phyloP scores from a whole-genome alignment of 495 filamentous ascomycete species.

The Podospora comata region DNA sequence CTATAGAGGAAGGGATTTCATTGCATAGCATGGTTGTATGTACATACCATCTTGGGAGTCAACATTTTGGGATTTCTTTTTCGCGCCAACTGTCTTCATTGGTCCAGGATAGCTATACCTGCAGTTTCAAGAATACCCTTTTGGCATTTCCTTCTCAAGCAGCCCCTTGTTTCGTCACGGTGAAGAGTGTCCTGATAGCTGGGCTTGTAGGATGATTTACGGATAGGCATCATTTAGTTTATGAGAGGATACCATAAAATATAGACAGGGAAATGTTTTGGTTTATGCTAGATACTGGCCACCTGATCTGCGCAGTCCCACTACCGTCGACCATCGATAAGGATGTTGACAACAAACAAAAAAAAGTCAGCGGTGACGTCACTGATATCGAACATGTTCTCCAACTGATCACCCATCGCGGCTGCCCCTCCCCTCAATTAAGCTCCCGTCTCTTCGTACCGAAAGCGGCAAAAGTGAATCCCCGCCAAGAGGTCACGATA shows the following conservation, averaged over 20 bases:
- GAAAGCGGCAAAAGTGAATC: not conserved
- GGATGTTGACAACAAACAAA: too few species aligned
- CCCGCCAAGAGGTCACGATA: not conserved
- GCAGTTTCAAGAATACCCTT: not conserved
- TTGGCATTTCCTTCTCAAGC: not conserved
- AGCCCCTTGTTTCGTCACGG: not conserved
- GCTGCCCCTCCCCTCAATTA: not conserved
- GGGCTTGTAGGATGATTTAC: not conserved
- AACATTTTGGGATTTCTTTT: not conserved
- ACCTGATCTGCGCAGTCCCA: too few species aligned
- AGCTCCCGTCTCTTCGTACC: not conserved
- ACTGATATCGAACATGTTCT: not conserved
- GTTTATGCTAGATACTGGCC: too few species aligned
- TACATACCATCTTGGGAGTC: not conserved
- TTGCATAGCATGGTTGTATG: not conserved
- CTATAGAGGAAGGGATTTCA: not conserved
- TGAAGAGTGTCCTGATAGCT: not conserved
- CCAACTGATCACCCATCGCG: not conserved
- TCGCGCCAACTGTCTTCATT: not conserved
- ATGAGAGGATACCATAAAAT: not conserved
- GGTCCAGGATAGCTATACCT: not conserved
- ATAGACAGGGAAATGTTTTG: not conserved
- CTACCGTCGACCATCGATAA: too few species aligned
- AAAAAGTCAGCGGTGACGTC: not conserved
- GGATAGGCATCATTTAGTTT: not conserved